phyloP scores from a whole-genome alignment of 2,329 filamentous ascomycete species.

The Sclerotinia nivalis region DNA sequence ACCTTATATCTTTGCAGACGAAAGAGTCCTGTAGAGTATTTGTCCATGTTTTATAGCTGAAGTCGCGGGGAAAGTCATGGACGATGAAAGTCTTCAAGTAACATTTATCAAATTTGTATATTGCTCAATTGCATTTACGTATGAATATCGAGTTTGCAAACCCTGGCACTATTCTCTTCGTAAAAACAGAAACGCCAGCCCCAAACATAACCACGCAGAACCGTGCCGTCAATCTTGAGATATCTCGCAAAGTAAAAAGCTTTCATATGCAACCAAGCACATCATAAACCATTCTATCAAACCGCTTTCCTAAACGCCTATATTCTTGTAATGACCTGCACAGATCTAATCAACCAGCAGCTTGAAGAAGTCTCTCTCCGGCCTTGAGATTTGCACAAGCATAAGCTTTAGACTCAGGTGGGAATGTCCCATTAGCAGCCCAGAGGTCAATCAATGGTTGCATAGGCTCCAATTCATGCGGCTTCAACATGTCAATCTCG shows the following conservation, averaged over 20 bases:
- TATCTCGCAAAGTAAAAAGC: conserved; percentile 12
- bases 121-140: conserved; percentile 7
- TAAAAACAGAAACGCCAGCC: conserved; percentile 21
- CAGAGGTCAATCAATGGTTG: conserved; percentile 90
- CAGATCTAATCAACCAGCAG: conserved; percentile 29
- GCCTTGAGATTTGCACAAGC: conserved; percentile 63
- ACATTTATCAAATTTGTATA: conserved; percentile 8
- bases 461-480: conserved; percentile 93
- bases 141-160: conserved; percentile 11
- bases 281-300: conserved; percentile 21
- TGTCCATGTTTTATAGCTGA: neutral
- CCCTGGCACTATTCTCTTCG: conserved; percentile 5
- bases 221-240: conserved; percentile 16
- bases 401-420: conserved; percentile 69
- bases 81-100: neutral
- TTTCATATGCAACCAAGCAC: conserved; percentile 24
- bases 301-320: conserved; percentile 23
- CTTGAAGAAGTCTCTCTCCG: conserved; percentile 55
- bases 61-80: neutral
- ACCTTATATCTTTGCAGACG: neutral
- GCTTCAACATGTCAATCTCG: conserved; percentile 79
- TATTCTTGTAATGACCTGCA: conserved; percentile 22
- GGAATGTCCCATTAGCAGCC: conserved; percentile 85
- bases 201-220: conserved; percentile 19
- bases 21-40: neutral